These are phyloP conservation scores for Xylaria sp. DNA, from an alignment of 2,329 filamentous ascomycete species.

Conservation along the genomic window DNA sequence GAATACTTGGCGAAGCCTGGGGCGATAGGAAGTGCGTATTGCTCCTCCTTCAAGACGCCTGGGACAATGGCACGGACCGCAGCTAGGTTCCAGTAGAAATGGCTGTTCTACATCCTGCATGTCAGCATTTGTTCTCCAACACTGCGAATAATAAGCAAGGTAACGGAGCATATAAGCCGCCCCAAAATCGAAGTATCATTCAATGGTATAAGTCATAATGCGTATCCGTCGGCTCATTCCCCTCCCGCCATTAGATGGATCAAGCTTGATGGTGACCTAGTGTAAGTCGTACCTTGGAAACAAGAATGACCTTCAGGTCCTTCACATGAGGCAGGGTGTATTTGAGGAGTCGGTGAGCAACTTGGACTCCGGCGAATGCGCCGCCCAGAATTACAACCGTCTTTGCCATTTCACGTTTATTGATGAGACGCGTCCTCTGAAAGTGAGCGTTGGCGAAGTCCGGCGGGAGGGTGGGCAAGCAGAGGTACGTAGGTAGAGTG, in stretches of 20 bases:
- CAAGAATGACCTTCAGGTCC: conserved; percentile 59
- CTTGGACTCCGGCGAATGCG: conserved; percentile 57
- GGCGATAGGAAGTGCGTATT: conserved; percentile 56
- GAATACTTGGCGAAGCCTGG: conserved; percentile 58
- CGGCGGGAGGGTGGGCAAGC: conserved; percentile 6
- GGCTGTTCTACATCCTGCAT: conserved; percentile 52
- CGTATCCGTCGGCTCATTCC: neutral
- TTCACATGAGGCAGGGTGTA: conserved; percentile 51
- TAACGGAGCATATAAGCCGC: neutral
- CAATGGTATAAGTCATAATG: neutral
- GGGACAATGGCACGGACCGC: conserved; percentile 62
- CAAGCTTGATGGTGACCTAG: too few relatives aligned
- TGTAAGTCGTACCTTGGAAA: conserved; percentile 61
- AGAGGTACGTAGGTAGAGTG: too few relatives aligned
- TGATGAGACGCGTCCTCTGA: neutral
- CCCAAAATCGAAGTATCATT: neutral
- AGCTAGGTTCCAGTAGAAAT: conserved; percentile 65
- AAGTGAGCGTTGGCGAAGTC: conserved; percentile 25
- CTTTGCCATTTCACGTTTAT: conserved; percentile 11
- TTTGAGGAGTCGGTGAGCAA: conserved; percentile 61
- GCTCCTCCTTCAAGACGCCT: conserved; percentile 53
- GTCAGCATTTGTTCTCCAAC: conserved; percentile 15
- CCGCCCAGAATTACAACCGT: conserved; percentile 60
- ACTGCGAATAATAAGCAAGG: neutral
- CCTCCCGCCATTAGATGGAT: neutral